These are phyloP conservation scores for Lecanicillium sp. DNA, from an alignment of 2,329 filamentous ascomycete species.

Conservation along the genomic window DNA sequence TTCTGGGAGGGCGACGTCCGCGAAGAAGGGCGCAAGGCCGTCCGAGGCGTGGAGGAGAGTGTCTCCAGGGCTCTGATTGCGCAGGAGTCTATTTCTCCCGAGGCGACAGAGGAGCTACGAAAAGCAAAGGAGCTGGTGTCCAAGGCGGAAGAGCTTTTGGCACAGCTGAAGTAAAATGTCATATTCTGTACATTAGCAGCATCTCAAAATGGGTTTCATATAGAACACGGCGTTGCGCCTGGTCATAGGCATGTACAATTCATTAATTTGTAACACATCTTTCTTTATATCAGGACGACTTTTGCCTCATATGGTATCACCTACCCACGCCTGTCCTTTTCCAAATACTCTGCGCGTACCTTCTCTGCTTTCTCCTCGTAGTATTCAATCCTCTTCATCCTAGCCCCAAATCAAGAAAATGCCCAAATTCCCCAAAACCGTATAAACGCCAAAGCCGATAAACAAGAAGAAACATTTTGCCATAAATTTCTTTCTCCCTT, in stretches of 20 bases:
- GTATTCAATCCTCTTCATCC: too few relatives aligned
- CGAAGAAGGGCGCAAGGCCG: slow-evolving; percentile 56
- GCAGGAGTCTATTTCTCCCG: slow-evolving; percentile 13
- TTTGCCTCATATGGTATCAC: too few relatives aligned
- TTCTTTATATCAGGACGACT: neutral
- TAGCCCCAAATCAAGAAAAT: slow-evolving; percentile 2
- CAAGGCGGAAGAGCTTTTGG: slow-evolving; percentile 41
- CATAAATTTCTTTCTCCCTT: neutral
- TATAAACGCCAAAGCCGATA: neutral
- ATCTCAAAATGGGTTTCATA: neutral
- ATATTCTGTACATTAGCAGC: neutral
- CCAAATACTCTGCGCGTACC: too few relatives aligned
- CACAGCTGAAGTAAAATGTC: slow-evolving; percentile 32
- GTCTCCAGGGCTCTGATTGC: slow-evolving; percentile 37
- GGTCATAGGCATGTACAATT: too few relatives aligned
- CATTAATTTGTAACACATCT: neutral
- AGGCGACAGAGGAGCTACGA: slow-evolving; percentile 25
- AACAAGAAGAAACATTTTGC: neutral
- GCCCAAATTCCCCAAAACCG: neutral
- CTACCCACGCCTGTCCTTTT: too few relatives aligned
- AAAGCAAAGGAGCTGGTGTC: slow-evolving; percentile 35
- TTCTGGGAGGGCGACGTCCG: slow-evolving; percentile 61
- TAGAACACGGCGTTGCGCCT: neutral
- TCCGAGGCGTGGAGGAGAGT: slow-evolving; percentile 46
- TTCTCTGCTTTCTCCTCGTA: too few relatives aligned